Evolutionary conservation across 2,329 filamentous ascomycete genomes (phyloP).

Genomic region (Neonectria coccinea): DNA sequence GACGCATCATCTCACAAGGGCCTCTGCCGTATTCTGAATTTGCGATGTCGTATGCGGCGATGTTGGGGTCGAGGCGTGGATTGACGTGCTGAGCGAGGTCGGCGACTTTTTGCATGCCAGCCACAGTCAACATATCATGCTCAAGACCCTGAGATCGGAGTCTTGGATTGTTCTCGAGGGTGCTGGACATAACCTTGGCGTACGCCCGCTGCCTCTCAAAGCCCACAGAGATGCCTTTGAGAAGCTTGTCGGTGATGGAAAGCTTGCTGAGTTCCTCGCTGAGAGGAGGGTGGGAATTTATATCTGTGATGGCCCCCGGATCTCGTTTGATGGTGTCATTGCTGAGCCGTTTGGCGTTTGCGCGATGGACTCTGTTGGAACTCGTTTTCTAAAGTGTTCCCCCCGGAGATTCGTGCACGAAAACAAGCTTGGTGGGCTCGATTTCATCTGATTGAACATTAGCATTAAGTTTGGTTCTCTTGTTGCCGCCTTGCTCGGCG

Average conservation of each 20-base stretch:
- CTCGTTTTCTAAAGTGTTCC: slow-evolving; percentile 31
- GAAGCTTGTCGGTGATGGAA: slow-evolving; percentile 34
- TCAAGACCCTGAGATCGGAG: background rate
- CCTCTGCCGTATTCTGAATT: background rate
- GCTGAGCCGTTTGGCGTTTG: background rate
- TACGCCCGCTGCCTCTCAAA: slow-evolving; percentile 26
- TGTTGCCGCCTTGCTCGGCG: background rate
- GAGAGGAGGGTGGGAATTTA: background rate
- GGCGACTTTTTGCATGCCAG: slow-evolving; percentile 22
- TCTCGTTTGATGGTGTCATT: background rate
- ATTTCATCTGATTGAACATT: background rate
- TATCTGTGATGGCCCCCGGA: background rate
- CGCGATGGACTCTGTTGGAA: slow-evolving; percentile 11
- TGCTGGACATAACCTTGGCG: slow-evolving; percentile 1
- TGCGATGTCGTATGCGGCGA: background rate
- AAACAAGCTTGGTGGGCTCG: slow-evolving; percentile 9
- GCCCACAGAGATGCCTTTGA: slow-evolving; percentile 36
- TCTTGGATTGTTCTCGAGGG: background rate
- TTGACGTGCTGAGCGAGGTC: slow-evolving; percentile 24
- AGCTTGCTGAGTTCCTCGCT: slow-evolving; percentile 28
- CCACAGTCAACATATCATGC: slow-evolving; percentile 17
- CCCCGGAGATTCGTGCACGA: slow-evolving; percentile 33
- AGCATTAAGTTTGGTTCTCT: background rate
- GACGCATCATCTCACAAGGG: background rate
- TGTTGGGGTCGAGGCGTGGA: background rate